Conservation (phyloP, 441 rosid species). For the Raphanus hybrid region DNA sequence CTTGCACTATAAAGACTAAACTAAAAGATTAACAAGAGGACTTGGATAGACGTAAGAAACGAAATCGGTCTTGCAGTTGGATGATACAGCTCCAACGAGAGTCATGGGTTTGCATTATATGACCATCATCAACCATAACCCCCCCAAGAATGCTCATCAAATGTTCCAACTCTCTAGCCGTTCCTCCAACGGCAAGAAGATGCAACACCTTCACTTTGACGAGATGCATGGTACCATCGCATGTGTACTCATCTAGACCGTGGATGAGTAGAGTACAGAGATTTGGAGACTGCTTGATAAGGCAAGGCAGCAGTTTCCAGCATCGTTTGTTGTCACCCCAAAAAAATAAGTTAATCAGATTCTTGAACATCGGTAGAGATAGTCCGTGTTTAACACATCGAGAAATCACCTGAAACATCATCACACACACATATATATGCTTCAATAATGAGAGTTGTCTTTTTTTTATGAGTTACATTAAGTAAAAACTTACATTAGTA, state of each 20-base stretch:
- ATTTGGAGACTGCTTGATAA: constrained; percentile 21
- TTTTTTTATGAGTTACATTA: too few species aligned
- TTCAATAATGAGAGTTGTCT: too few species aligned
- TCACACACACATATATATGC: not conserved
- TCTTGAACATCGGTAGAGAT: constrained; percentile 15
- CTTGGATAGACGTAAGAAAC: too few species aligned
- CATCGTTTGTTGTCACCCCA: not conserved
- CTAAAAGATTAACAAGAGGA: too few species aligned
- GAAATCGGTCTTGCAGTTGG: not conserved
- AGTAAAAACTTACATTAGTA: constrained; percentile 16
- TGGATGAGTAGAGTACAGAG: constrained; percentile 8
- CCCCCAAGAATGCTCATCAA: not conserved
- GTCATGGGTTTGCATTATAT: not conserved
- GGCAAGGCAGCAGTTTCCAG: constrained; percentile 13
- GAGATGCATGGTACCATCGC: not conserved
- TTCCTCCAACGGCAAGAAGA: not conserved
- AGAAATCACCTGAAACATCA: constrained; percentile 4
- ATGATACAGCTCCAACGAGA: not conserved
- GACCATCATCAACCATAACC: not conserved
- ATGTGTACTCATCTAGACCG: not conserved
- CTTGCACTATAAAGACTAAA: too few species aligned
- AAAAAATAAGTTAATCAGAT: constrained; percentile 13
- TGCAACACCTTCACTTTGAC: not conserved
- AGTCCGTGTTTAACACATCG: not conserved
- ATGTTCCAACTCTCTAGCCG: not conserved